A percentile compares a stretch with the other conserved stretches of the same genome.
Conservation (phyloP, 306 rosid genomes). For the Gastrolobium bilobum region DNA sequence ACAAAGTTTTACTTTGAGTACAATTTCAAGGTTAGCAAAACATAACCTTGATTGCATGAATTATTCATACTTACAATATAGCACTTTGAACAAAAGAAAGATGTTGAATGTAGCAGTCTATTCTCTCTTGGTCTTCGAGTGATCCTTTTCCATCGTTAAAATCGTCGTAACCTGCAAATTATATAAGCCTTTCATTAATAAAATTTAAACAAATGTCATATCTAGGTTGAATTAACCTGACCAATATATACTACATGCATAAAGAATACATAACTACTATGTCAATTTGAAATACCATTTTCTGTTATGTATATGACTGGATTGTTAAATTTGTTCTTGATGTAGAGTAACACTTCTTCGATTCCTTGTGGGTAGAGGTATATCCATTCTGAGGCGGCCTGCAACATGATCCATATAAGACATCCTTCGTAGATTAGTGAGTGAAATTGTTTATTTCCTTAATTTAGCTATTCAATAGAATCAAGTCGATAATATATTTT, state of each 20-base stretch:
- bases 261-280: neutral
- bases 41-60: neutral
- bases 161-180: conserved; percentile 31
- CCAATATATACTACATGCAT: neutral
- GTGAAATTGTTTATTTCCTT: neutral
- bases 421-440: neutral
- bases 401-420: neutral
- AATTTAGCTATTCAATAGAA: too few species aligned
- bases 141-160: conserved; percentile 31
- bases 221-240: neutral
- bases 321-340: conserved; percentile 40
- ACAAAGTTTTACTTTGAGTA: neutral
- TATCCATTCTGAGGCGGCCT: conserved; percentile 52
- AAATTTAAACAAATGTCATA: neutral
- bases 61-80: conserved; percentile 35
- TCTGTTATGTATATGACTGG: conserved; percentile 48
- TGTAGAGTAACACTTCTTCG: conserved; percentile 8
- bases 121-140: conserved; percentile 36
- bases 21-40: neutral
- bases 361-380: conserved; percentile 48
- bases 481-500: too few species aligned
- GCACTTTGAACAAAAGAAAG: conserved; percentile 33
- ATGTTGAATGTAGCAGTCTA: conserved; percentile 44
- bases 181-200: neutral
- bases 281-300: conserved; percentile 44